Evolutionary conservation across 768 basidiomycete species (phyloP).

Genomic region (Naganishia vaughanmartiniae): DNA sequence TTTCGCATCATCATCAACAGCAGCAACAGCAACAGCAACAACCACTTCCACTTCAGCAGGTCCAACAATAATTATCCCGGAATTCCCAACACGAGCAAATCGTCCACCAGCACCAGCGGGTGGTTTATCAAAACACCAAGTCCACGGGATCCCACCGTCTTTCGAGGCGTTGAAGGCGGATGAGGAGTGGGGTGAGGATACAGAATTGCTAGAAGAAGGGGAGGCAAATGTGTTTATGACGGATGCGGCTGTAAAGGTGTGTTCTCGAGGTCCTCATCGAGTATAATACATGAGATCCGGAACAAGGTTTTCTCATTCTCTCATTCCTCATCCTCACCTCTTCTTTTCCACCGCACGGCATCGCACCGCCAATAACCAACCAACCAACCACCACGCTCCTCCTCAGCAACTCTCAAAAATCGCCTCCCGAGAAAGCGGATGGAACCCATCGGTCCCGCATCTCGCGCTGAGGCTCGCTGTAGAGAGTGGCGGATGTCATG

Average conservation of each 20-base stretch:
- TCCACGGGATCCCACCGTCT: slow-evolving; percentile 42
- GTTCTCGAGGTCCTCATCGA: slow-evolving; percentile 11
- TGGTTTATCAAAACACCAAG: background rate
- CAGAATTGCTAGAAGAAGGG: slow-evolving; percentile 39
- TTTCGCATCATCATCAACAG: background rate
- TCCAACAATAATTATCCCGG: background rate
- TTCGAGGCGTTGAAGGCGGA: slow-evolving; percentile 44
- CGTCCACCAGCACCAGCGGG: background rate
- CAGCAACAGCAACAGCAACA: background rate
- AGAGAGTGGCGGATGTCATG: slow-evolving; percentile 94
- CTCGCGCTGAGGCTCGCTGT: slow-evolving; percentile 77
- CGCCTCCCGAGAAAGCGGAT: slow-evolving; percentile 58
- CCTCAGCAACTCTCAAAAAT: slow-evolving; percentile 73
- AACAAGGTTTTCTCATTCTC: too few relatives aligned
- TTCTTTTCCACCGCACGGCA: background rate
- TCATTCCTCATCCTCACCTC: background rate
- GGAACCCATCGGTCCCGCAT: slow-evolving; percentile 56
- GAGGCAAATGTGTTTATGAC: slow-evolving; percentile 44
- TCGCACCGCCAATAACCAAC: too few relatives aligned
- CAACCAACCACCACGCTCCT: background rate
- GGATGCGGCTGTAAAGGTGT: slow-evolving; percentile 43
- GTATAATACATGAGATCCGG: too few relatives aligned
- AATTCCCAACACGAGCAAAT: background rate
- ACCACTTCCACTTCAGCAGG: background rate
- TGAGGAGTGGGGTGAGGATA: slow-evolving; percentile 45